Percentiles rank a stretch among this genome's conserved stretches.
Conservation (phyloP, 176 grass and related monocot species). For the Triticum dicoccoides region DNA sequence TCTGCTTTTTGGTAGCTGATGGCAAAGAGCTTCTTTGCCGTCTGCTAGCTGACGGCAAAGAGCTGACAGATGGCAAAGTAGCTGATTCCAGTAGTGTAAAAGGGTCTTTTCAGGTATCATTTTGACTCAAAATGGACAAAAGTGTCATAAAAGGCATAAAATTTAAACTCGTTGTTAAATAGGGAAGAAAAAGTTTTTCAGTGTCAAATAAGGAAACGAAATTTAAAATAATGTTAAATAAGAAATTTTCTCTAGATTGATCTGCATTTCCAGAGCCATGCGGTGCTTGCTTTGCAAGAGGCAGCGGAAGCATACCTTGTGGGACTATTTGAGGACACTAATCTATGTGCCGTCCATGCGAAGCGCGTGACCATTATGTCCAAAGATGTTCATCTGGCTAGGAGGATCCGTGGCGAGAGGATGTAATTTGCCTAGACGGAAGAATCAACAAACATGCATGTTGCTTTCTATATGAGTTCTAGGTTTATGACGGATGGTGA, state of each 20-base stretch:
- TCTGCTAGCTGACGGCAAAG: no score
- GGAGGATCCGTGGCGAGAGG: slow-evolving; percentile 28
- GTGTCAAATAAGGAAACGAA: no score
- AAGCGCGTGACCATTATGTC: slow-evolving; percentile 37
- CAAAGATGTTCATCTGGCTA: slow-evolving; percentile 12
- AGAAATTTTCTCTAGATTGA: background rate
- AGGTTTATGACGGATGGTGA: background rate
- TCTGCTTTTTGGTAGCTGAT: no score
- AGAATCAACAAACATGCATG: background rate
- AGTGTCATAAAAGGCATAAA: no score
- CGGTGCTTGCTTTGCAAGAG: slow-evolving; percentile 13
- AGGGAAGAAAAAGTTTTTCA: no score
- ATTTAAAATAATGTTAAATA: no score
- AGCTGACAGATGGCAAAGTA: no score
- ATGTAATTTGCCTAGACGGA: background rate
- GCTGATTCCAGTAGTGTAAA: no score
- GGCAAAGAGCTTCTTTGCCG: no score
- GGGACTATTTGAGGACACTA: slow-evolving; percentile 33
- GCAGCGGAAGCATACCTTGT: slow-evolving; percentile 37
- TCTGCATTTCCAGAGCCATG: background rate
- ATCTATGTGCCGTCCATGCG: slow-evolving; percentile 36
- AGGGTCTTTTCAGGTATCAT: no score
- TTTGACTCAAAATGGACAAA: no score
- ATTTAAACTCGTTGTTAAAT: no score
- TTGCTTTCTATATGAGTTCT: background rate